Base-by-base conservation (phyloP, 23 red algal genomes). In the Gracilaria vermiculophylla region DNA sequence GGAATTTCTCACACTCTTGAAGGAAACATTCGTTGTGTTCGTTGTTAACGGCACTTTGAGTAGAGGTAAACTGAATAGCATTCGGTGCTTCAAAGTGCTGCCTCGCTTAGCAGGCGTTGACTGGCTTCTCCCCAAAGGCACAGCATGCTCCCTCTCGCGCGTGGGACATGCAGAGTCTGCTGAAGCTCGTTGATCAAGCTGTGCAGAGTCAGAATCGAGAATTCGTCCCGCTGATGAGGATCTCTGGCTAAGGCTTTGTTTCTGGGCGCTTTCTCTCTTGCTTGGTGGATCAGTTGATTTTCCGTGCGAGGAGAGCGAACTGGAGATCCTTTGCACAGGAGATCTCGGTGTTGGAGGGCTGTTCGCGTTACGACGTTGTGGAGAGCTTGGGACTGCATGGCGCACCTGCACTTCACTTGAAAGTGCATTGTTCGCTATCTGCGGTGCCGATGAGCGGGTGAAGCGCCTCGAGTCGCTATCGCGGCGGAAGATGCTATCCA, bases 401-500 rank as follows among this genome's bases (percentile, higher is more conserved):
- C 67, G 67, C 5, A 20, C 11, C 36, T 42, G 12, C 9, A 11
- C 13, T 16, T 73, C 20, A 17, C 5, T 24, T 24, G 36, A 36
- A 9, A 48, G 24, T 24, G 37, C 35, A 20, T 42, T 47, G 1
- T 15, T 20, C 1, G 36, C 67, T 7, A 20, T 42, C 2, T 5
- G 67, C 42, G 39, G 39, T n/a, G 25, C 39, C 23, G 67, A 45
- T 6, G 36, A 29, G 42, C 67, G 37, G 3, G 19, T 25, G 8
- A 27, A 79, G 75, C 32, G 51, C 17, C 39, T 37, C 14, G 75
- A 60, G 43, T 55, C 51, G 75, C 37, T 1, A 2, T 55, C 51
- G 21, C 81, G 81, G 28, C 81, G 81, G 33, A 71, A 54, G 44
- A 85, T 37, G 29, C 72, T 62, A 37, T 85, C 81, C 43, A 85